A percentile compares a stretch with the other conserved stretches of the same genome.
Conservation (phyloP, 257 asterid genomes). For the Verbascum thapsus region DNA sequence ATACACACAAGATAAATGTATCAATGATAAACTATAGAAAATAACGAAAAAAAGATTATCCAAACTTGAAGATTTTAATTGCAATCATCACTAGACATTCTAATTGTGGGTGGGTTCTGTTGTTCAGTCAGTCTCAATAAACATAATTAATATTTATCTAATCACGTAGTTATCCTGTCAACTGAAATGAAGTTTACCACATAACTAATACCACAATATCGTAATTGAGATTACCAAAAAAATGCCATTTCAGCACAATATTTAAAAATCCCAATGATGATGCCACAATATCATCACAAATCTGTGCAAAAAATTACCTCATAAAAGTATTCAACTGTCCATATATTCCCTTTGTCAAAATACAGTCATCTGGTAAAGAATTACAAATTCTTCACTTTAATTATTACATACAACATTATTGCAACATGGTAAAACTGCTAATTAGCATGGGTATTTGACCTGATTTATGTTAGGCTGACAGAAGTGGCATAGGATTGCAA, state of each 20-base stretch:
- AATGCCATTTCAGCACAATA: background rate
- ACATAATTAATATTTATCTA: conserved; percentile 17
- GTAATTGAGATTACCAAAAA: too few relatives aligned
- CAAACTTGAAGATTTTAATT: too few relatives aligned
- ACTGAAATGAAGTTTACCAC: background rate
- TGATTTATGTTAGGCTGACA: conserved; percentile 55
- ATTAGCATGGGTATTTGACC: conserved; percentile 1
- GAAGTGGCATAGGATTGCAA: conserved; percentile 82
- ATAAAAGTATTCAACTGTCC: background rate
- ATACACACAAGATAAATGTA: too few relatives aligned
- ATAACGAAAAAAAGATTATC: too few relatives aligned
- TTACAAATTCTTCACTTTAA: conserved; percentile 25
- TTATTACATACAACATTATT: conserved; percentile 22
- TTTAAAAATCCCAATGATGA: background rate
- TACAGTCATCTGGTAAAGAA: conserved; percentile 5
- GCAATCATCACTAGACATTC: too few relatives aligned
- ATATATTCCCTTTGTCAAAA: background rate
- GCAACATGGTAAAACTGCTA: conserved; percentile 21
- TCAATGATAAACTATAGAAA: too few relatives aligned
- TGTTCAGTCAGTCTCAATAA: too few relatives aligned
- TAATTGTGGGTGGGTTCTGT: too few relatives aligned
- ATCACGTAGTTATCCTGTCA: conserved; percentile 17
- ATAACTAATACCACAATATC: background rate
- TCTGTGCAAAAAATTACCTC: too few relatives aligned
- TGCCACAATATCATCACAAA: background rate